Base-by-base conservation (phyloP, 108 stramenopile genomes). In the Discostella pseudostelligera region DNA sequence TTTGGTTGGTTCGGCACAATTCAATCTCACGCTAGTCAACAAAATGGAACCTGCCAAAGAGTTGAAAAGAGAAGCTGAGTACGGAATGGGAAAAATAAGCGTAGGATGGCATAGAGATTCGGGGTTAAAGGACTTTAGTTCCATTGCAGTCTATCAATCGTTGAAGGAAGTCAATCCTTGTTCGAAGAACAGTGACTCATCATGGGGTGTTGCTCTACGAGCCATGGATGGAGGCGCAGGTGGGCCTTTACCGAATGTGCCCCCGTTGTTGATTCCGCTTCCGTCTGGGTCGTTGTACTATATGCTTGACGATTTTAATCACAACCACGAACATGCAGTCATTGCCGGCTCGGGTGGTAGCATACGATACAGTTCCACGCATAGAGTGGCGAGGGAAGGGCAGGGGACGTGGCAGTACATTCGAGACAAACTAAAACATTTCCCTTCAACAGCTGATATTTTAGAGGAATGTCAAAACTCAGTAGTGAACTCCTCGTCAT, bases 61-160 rank as follows among this genome's bases (percentile, higher is more conserved):
- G 39, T 74, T 86, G 28, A 87, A 86, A 45, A 76, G 78, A 25
- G 87, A 87, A 24, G 50, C 40, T 8, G 53, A 56, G 12, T 83
- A 87, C 69, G 59, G 59, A 1, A 62, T 81, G 71, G 80, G 80
- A 6, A 83, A 83, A 53, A 83, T 87, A 11, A 76, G 81, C 53
- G 95, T 96, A 37, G 85, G 86, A 56, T 96, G 95, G 95, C 95
- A 96, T 57, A 87, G 88, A 42, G 95, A 96, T 65, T 87, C 86
- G 21, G 92, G 91, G 1, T 70, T 96, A 44, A 68, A 87, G 51
- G 81, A 85, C 59, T 90, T 67, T 17, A 76, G 73, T 20, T 80
- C 84, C 17, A 94, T 94, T 42, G 89, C 84, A 13, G 87, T 94
- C 11, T 94, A 87, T 72, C 93, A 94, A 61, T 67, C 68, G 28